Percentiles rank a stretch among this genome's conserved stretches.
Conservation (phyloP, 805 yeast species). For the Myxozyma sirexii region DNA sequence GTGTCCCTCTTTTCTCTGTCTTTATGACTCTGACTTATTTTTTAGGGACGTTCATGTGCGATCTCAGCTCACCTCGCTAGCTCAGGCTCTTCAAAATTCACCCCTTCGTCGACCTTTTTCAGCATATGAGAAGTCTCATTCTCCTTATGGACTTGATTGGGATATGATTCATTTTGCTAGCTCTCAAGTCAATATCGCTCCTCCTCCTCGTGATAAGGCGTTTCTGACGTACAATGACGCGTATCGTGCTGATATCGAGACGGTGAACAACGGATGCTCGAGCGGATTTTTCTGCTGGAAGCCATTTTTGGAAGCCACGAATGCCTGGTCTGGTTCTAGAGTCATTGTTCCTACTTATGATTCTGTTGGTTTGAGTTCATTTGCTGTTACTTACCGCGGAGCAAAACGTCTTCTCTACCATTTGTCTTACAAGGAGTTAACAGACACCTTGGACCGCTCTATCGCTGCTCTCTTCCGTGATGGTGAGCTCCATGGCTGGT, state of each 20-base stretch:
- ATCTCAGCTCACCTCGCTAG: slow-evolving; percentile 5
- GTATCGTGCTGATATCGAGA: slow-evolving; percentile 3
- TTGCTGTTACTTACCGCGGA: slow-evolving; percentile 19
- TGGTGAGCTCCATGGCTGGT: slow-evolving; percentile 16
- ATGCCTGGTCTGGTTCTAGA: slow-evolving; percentile 1
- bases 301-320: neutral
- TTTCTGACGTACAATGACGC: slow-evolving; percentile 1
- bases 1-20: neutral
- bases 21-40: neutral
- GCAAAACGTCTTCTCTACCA: slow-evolving; percentile 22
- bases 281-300: slow-evolving; percentile 10
- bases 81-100: slow-evolving; percentile 4
- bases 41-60: slow-evolving; percentile 6
- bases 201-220: slow-evolving; percentile 4
- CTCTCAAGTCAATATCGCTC: slow-evolving; percentile 4
- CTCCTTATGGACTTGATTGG: slow-evolving; percentile 27
- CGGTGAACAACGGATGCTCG: slow-evolving; percentile 6
- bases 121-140: slow-evolving; percentile 1
- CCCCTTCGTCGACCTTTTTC: slow-evolving; percentile 8
- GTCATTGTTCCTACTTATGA: slow-evolving; percentile 13
- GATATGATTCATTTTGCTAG: slow-evolving; percentile 17
- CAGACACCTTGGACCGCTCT: slow-evolving; percentile 14
- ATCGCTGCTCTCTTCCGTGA: slow-evolving; percentile 1
- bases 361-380: slow-evolving; percentile 9
- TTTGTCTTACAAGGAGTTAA: slow-evolving; percentile 16